Conservation (phyloP, 345 rosid genomes). For the Brassica cretica region DNA sequence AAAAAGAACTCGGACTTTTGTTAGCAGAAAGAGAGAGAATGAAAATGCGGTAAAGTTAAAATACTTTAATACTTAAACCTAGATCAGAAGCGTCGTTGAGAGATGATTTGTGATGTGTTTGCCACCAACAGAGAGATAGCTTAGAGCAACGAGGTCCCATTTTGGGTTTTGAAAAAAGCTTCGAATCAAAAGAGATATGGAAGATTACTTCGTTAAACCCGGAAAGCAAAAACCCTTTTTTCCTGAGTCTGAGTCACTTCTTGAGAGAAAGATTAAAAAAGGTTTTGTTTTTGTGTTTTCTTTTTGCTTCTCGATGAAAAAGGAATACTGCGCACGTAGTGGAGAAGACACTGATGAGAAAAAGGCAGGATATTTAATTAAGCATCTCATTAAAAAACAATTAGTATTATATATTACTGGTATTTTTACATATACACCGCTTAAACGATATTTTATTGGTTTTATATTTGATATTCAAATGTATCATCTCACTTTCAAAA, state of each 20-base stretch:
- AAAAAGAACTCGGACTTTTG: neutral
- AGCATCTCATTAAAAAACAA: neutral
- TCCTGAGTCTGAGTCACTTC: conserved; percentile 20
- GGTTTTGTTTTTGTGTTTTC: neutral
- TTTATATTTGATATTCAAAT: too few species aligned
- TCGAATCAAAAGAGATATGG: conserved; percentile 15
- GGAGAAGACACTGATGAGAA: conserved; percentile 42
- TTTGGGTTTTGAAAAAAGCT: conserved; percentile 25
- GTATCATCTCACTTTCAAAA: neutral
- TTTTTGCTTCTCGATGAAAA: conserved; percentile 13
- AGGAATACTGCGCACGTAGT: conserved; percentile 34
- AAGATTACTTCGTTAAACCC: conserved; percentile 21
- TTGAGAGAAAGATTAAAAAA: conserved; percentile 3
- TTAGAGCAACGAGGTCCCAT: conserved; percentile 97
- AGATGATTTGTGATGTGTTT: conserved; percentile 64
- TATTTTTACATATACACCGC: too few species aligned
- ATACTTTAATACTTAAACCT: conserved; percentile 36
- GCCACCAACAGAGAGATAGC: conserved; percentile 85
- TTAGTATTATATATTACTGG: neutral
- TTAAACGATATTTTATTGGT: neutral
- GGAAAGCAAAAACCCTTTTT: conserved; percentile 38
- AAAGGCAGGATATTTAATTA: conserved; percentile 16
- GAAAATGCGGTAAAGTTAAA: conserved; percentile 24
- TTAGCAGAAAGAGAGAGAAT: conserved; percentile 15
- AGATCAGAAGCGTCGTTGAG: conserved; percentile 68